These are phyloP conservation scores for Fusarium poae DNA, from an alignment of 2,329 filamentous ascomycete genomes.

Conservation along the genomic window DNA sequence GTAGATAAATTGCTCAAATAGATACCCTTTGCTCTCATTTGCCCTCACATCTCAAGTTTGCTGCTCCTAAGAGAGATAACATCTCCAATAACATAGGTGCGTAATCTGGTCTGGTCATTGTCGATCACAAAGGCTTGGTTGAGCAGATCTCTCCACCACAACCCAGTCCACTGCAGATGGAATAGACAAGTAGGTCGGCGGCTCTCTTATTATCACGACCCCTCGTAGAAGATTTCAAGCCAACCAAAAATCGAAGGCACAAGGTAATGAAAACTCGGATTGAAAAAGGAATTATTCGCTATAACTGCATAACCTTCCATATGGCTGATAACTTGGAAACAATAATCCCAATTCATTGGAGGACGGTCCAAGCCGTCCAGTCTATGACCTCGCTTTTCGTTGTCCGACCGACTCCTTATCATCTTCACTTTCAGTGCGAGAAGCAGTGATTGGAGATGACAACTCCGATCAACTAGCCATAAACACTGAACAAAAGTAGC, in stretches of 20 bases:
- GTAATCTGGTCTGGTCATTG: not conserved
- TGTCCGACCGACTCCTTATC: constrained; percentile 39
- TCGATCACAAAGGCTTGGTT: constrained; percentile 1
- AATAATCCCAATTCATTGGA: constrained; percentile 15
- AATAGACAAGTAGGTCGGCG: not conserved
- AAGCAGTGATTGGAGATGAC: constrained; percentile 12
- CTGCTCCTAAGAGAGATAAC: not conserved
- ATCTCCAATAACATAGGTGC: not conserved
- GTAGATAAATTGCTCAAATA: constrained; percentile 22
- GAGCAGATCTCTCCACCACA: constrained; percentile 1
- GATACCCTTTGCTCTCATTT: constrained; percentile 1
- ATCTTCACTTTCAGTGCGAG: constrained; percentile 34
- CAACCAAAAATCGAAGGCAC: not conserved
- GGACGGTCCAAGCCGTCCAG: constrained; percentile 30
- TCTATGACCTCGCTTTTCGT: constrained; percentile 44
- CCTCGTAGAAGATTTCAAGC: not conserved
- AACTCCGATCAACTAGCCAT: constrained; percentile 10
- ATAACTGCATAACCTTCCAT: not conserved
- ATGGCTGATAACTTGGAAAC: constrained; percentile 34
- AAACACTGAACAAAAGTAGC: constrained; percentile 14
- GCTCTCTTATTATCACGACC: not conserved
- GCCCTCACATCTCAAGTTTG: not conserved
- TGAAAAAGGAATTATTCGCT: constrained; percentile 3
- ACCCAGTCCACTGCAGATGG: not conserved
- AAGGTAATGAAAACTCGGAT: not conserved